Base-by-base conservation (phyloP, 2,329 filamentous ascomycete genomes). In the Dendrostoma leiphaemia region DNA sequence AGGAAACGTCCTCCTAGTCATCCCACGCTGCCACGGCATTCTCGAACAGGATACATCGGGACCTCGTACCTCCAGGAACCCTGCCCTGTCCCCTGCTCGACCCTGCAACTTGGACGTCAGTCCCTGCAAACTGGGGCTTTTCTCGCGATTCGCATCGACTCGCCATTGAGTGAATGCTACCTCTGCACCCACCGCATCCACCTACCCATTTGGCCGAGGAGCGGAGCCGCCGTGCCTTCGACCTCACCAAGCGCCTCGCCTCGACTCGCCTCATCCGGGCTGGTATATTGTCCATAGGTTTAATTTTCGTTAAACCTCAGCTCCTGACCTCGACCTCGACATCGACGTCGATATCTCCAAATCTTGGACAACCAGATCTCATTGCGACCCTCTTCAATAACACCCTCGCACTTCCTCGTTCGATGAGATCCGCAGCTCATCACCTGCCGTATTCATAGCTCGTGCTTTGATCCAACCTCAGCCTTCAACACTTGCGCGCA, bases 71-170 rank as follows among this genome's bases (percentile, higher is more conserved):
- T 46, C 44, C 28, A 34, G 21, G 29, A 46, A 19, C 44, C 44
- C 29, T 46, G 44, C 44, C 28, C 29, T 23, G 28, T 19, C 19
- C 23, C 19, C 44, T 10, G 29, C n/a, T n/a, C 44, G 44, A 21
- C 44, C 44, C 44, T 46, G 44, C 44, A 21, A 46, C 44, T 46
- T 23, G 15, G 28, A 46, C 44, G 44, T 46, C 44, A 46, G 44
- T 17, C 44, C 44, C 44, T 21, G 44, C 23, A 15, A 8, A 10
- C 23, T 26, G 38, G 38, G 13, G n/a, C 38, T 15, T 41, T 15
- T 26, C 38, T 28, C 24, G 24, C 43, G 43, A 31, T 32, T 32
- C 17, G 43, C 28, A 46, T 46, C 44, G 29, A 12, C 44, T 34
- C 29, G 44, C 43, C 44, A 46, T 34, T 31, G 17, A 19, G 7